phyloP scores from a whole-genome alignment of 2,329 filamentous ascomycete genomes.

The Cladobotryum mycophilum region DNA sequence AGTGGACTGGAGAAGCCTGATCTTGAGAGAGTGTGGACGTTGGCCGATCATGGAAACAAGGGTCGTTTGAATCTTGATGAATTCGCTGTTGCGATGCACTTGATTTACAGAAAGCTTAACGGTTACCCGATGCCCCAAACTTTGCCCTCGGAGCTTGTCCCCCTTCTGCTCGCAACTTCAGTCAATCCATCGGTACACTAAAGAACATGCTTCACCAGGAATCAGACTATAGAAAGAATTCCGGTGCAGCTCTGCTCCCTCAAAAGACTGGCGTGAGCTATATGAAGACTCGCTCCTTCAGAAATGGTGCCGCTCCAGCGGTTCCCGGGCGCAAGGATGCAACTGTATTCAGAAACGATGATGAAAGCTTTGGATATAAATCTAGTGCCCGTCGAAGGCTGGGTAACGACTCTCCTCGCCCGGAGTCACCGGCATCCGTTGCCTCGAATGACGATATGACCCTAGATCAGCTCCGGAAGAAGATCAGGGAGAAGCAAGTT shows the following conservation, averaged over 20 bases:
- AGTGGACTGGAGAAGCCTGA: constrained; percentile 89
- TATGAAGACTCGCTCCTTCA: constrained; percentile 91
- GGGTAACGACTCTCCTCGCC: constrained; percentile 74
- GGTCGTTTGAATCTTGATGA: constrained; percentile 93
- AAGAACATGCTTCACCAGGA: constrained; percentile 86
- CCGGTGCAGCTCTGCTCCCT: constrained; percentile 82
- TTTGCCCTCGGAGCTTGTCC: constrained; percentile 89
- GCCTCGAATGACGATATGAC: constrained; percentile 73
- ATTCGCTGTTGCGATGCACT: constrained; percentile 96
- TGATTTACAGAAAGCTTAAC: constrained; percentile 96
- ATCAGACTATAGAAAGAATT: constrained; percentile 81
- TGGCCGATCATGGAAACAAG: constrained; percentile 90
- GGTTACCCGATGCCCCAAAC: constrained; percentile 86
- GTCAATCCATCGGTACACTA: constrained; percentile 85
- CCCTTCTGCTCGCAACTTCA: constrained; percentile 89
- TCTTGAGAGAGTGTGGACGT: constrained; percentile 87
- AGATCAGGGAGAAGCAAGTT: constrained; percentile 89
- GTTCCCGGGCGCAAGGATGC: constrained; percentile 75
- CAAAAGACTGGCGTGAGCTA: constrained; percentile 99
- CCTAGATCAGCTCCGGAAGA: constrained; percentile 84
- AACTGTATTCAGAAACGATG: constrained; percentile 94
- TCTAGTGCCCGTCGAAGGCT: constrained; percentile 87
- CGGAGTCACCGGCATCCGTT: constrained; percentile 64
- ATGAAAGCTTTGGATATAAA: constrained; percentile 84
- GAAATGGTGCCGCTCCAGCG: constrained; percentile 52